Conservation (phyloP, 805 yeast genomes). For the Starmerella geochares region DNA sequence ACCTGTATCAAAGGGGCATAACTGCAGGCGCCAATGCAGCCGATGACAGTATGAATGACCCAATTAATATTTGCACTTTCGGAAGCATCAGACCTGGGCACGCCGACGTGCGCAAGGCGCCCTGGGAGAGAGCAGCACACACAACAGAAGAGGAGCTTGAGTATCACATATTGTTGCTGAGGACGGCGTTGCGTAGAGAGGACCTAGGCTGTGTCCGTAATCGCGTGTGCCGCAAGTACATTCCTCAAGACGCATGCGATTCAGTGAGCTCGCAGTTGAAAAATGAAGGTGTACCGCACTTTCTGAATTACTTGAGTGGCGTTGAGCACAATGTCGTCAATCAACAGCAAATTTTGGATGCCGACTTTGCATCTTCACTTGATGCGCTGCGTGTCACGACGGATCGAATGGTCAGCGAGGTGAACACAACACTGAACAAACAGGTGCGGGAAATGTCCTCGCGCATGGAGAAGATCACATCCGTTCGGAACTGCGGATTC, state of each 20-base stretch:
- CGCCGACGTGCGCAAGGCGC: slow-evolving; percentile 9
- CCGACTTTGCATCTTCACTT: slow-evolving; percentile 19
- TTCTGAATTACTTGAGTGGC: slow-evolving; percentile 19
- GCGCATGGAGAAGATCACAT: slow-evolving; percentile 23
- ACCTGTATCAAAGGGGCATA: background rate
- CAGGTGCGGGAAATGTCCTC: slow-evolving; percentile 24
- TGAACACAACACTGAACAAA: slow-evolving; percentile 26
- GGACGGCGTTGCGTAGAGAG: slow-evolving; percentile 19
- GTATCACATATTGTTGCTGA: slow-evolving; percentile 20
- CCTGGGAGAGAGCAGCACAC: slow-evolving; percentile 14
- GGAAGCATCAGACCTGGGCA: slow-evolving; percentile 16
- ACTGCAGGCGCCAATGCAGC: background rate
- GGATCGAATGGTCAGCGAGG: slow-evolving; percentile 27
- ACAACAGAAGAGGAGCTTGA: slow-evolving; percentile 20
- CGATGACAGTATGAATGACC: background rate
- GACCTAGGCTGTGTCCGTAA: slow-evolving; percentile 1
- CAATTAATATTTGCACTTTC: slow-evolving; percentile 1
- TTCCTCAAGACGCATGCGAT: background rate
- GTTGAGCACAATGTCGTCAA: slow-evolving; percentile 19
- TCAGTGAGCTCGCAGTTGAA: slow-evolving; percentile 16
- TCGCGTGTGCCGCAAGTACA: background rate
- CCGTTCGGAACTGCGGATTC: slow-evolving; percentile 13
- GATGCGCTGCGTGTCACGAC: slow-evolving; percentile 24
- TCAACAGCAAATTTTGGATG: slow-evolving; percentile 21
- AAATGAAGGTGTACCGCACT: slow-evolving; percentile 17